phyloP scores from a whole-genome alignment of 2,329 filamentous ascomycete genomes.

The Beauveria bassiana region DNA sequence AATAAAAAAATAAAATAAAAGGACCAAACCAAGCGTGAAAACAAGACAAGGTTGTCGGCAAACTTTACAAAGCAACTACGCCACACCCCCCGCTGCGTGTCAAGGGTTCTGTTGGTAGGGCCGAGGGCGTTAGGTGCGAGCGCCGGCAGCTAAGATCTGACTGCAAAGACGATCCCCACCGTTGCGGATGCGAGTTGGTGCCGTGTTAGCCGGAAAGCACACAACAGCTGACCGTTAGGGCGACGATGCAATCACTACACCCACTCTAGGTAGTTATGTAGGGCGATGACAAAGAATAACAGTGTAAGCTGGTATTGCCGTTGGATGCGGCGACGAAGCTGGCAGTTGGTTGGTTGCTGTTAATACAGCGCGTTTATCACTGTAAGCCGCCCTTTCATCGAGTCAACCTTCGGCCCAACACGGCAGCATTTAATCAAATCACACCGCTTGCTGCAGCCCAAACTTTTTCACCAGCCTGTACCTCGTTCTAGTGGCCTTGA shows the following conservation, averaged over 20 bases:
- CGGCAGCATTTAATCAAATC: too few species aligned
- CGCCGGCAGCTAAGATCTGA: slow-evolving; percentile 11
- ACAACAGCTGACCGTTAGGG: background rate
- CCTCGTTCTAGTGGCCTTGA: too few species aligned
- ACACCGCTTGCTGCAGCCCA: too few species aligned
- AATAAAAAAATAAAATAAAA: too few species aligned
- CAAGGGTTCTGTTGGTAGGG: background rate
- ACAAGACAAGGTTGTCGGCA: too few species aligned
- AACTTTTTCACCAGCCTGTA: too few species aligned
- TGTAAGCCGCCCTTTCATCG: too few species aligned
- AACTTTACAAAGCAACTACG: background rate
- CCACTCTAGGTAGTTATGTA: too few species aligned
- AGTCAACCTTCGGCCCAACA: too few species aligned
- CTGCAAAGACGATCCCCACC: slow-evolving; percentile 5
- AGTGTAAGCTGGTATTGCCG: background rate
- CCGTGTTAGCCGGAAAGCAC: slow-evolving; percentile 5
- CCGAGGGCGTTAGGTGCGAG: background rate
- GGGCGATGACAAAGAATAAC: background rate
- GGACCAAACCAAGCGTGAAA: too few species aligned
- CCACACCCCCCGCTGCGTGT: background rate
- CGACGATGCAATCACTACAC: background rate
- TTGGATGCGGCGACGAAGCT: background rate
- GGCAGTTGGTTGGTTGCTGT: background rate
- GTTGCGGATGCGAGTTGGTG: slow-evolving; percentile 3
- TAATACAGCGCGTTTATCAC: background rate